These are phyloP conservation scores for Fraxinus cuspidata DNA, from an alignment of 257 asterid species.

Conservation along the genomic window DNA sequence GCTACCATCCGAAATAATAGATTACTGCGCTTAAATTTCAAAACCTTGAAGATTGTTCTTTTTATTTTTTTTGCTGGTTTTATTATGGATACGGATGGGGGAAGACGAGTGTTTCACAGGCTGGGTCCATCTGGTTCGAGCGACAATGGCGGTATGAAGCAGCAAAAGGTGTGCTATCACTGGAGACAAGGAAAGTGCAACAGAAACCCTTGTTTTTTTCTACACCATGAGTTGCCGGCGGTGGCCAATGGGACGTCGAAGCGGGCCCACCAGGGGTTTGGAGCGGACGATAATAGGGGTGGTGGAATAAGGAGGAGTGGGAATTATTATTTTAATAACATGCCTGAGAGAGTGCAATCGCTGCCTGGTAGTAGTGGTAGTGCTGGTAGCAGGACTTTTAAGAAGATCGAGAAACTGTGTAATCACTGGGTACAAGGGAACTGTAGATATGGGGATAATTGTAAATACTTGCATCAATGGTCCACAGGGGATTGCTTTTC, in stretches of 20 bases:
- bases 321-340: slow-evolving; percentile 57
- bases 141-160: slow-evolving; percentile 40
- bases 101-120: slow-evolving; percentile 63
- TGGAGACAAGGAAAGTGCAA: slow-evolving; percentile 92
- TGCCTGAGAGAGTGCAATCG: slow-evolving; percentile 62
- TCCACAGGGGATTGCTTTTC: slow-evolving; percentile 70
- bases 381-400: slow-evolving; percentile 34
- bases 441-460: slow-evolving; percentile 72
- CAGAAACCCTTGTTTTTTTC: slow-evolving; percentile 65
- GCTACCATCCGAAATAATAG: neutral
- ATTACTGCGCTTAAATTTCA: neutral
- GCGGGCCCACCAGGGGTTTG: slow-evolving; percentile 70
- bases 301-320: slow-evolving; percentile 65
- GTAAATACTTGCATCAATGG: slow-evolving; percentile 91
- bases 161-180: slow-evolving; percentile 69
- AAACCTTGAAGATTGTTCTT: neutral
- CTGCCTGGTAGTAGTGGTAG: slow-evolving; percentile 32
- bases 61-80: neutral
- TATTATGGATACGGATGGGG: slow-evolving; percentile 76
- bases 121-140: slow-evolving; percentile 61
- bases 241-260: slow-evolving; percentile 51
- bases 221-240: slow-evolving; percentile 71
- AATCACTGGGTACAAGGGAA: slow-evolving; percentile 67
- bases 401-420: slow-evolving; percentile 67
- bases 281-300: slow-evolving; percentile 59